Base-by-base conservation (phyloP, 495 filamentous ascomycete species). In the Podospora pseudocomata region DNA sequence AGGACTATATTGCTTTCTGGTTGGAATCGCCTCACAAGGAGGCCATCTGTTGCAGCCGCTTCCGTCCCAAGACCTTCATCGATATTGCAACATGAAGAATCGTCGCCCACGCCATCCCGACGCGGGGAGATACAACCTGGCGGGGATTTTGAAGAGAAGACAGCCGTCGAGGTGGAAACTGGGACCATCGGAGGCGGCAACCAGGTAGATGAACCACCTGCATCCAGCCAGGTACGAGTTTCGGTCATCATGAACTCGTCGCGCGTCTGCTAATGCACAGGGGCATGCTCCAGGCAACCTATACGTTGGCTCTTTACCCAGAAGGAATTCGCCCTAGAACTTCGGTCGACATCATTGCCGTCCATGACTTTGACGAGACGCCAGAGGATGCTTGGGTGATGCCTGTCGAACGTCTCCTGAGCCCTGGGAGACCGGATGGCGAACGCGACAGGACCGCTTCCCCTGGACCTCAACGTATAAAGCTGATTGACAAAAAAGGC, bases 281-380 rank as follows among this genome's bases (percentile, higher is more conserved):
- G 0, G 7, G 9, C 39, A 18, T 49, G 9, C 13, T 16, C 6
- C 9, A 49, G 39, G 39, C 39, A 2, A 49, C 15, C 13, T 49
- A 49, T 13, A 13, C 5, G 39, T 16, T 49, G 15, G 39, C 7
- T 49, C 3, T 49, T 16, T 49, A 11, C 15, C 39, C 39, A 16
- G 9, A 11, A 11, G 39, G 2, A 6, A 49, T 49, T 16, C 39
- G 39, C 9, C 39, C 63, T 3, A 49, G 2, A 4, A 23, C 63
- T 9, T 67, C 61, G 0, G 62, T 70, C 4, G 69, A 70, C 27
- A 70, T 70, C 55, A 58, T 70, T 30, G 69, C 69, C 19, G 69
- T 70, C 5, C 65, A 70, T 30, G 69, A 70, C 44, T 23, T 70
- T 34, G 69, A 61, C 19, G 69, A 70, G 55, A 65, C 54, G 1